Evolutionary conservation across 768 basidiomycete species (phyloP).

Genomic region (Lactarius hengduanensis): DNA sequence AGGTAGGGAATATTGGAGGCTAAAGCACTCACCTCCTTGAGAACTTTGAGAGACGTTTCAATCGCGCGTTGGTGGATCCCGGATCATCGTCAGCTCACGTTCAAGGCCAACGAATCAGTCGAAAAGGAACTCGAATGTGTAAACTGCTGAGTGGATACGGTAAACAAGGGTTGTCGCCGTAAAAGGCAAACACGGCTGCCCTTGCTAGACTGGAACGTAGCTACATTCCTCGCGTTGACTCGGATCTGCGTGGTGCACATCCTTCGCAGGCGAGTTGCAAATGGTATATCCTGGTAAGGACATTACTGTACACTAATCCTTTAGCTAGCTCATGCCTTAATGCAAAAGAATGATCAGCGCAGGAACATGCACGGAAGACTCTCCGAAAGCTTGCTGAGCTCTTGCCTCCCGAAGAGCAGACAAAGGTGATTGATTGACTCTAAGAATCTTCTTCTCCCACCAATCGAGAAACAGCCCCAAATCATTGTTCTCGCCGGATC

Average conservation of each 20-base stretch:
- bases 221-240: not conserved
- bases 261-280: not conserved
- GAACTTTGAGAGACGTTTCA: not conserved
- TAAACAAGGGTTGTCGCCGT: not conserved
- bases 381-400: conserved; percentile 51
- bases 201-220: not conserved
- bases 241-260: not conserved
- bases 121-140: too few relatives aligned
- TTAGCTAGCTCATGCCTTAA: not conserved
- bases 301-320: not conserved
- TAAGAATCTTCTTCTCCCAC: too few relatives aligned
- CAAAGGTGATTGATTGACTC: conserved; percentile 46
- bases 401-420: conserved; percentile 48
- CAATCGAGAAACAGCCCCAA: conserved; percentile 53
- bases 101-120: not conserved
- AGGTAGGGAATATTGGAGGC: too few relatives aligned
- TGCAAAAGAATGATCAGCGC: conserved; percentile 38
- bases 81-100: not conserved
- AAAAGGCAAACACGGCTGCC: not conserved
- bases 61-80: not conserved
- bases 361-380: conserved; percentile 52
- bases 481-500: conserved; percentile 65
- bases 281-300: conserved; percentile 17
- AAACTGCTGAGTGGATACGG: too few relatives aligned
- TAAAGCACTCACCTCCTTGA: not conserved